Base-by-base conservation (phyloP, 2,329 filamentous ascomycete genomes). In the Diaporthe sp. region DNA sequence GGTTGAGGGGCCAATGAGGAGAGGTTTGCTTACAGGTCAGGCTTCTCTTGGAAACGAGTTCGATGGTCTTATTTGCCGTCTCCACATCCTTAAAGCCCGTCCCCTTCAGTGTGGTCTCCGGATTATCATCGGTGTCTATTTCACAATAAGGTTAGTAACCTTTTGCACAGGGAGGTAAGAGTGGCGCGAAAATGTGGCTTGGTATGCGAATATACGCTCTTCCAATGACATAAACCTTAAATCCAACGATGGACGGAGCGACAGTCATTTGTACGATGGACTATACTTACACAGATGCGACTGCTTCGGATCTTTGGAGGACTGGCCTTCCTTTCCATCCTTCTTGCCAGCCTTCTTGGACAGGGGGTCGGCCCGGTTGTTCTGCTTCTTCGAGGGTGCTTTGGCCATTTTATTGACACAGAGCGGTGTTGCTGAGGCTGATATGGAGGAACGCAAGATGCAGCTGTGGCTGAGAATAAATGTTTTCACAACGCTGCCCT, bases 81-180 rank as follows among this genome's bases (percentile, higher is more conserved):
- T 74, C 73, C 28, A 71, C 75, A 75, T 76, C 75, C 34, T 76
- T 76, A 22, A 76, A 76, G 17, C 75, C 75, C 22, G 73, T 72
- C 28, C 75, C 75, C 9, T 71, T 71, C 31, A 76, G 70, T 15
- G 73, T 72, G 7, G 75, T 76, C 44, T 76, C 75, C 6, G 75
- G 75, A 12, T 72, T 75, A 34, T 76, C 75, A 49, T 76, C 75
- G 49, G 75, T 75, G 55, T 76, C 65, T 68, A n/a, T 53, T 22
- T 20, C 47, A 28, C 8, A 37, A 7, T 28, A 15, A 53, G 65
- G 31, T 68, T 22, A 68, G 31, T 20, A 17, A 51, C 13, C 22
- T 17, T 51, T 51, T 34, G 31, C 2, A 5, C 63, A 34, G 63
- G 4, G 31, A 22, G 28, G 44, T 10, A 10, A 13, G 9, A 13